Evolutionary conservation across 2,329 filamentous ascomycete species (phyloP), one percentile per base, ranked within the genome.

Genomic region (Aureobasidium namibiae): DNA sequence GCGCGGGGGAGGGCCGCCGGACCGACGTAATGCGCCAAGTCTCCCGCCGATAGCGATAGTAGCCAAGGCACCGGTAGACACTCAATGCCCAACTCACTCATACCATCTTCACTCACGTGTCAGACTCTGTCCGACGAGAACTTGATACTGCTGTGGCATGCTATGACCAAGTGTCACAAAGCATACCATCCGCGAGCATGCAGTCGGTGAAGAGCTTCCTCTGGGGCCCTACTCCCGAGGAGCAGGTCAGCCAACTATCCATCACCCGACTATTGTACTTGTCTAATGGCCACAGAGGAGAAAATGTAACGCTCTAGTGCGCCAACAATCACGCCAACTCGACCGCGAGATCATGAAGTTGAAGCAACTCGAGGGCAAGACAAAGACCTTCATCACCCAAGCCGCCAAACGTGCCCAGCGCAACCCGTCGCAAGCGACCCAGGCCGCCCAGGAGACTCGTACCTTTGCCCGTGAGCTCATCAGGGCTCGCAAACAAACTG

Each of bases 281-380:
- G n/a, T 61, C 60, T 60, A 44, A 61, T 26, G 24, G 23, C 4
- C 29, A 14, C 67, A 99, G 92, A 87, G 94, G 76, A 87, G 92
- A 64, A 97, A 96, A 86, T 97, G 92, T 76, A 96, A 96, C 74
- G 79, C 84, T 62, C 83, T 97, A 63, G 88, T 99, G 68, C 90
- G 92, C 62, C 78, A 85, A 71, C 96, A 97, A 75, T 88, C 90
- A 63, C 91, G 94, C 70, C 92, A 95, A 71, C 83, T 99, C 67
- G 94, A 99, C 73, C 92, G 94, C 70, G 92, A 97, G 75, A 92
- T 99, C 71, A 76, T 81, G 57, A 80, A 85, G 64, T 83, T 94
- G 65, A 92, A 89, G 73, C 78, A 83, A 60, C 86, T 90, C 65
- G 92, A 99, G 73, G 76, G 76, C 69, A 95, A 94, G 74, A 92